Evolutionary conservation across 139 green algal species (phyloP).

Genomic region (Yamagishiella unicocca): DNA sequence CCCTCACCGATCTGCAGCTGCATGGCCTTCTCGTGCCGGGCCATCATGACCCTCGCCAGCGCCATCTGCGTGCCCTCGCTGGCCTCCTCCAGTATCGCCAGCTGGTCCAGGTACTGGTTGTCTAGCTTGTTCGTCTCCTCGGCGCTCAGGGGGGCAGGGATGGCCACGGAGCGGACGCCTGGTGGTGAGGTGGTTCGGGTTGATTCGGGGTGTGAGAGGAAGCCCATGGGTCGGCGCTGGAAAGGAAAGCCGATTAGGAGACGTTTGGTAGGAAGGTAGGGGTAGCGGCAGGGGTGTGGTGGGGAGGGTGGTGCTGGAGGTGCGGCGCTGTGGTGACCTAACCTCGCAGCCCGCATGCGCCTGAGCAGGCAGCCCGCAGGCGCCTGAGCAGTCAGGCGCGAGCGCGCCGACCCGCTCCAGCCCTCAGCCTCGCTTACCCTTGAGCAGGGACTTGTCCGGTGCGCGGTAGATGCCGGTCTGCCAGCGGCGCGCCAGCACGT

Average conservation of each 20-base stretch:
- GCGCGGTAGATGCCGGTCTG: constrained; percentile 56
- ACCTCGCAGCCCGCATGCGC: no score
- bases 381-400: no score
- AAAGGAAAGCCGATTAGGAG: no score
- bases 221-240: no score
- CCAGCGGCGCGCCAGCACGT: constrained; percentile 68
- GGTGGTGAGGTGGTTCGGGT: no score
- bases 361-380: no score
- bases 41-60: constrained; percentile 49
- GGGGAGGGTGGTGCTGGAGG: no score
- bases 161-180: constrained; percentile 46
- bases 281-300: no score
- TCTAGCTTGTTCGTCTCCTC: constrained; percentile 56
- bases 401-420: no score
- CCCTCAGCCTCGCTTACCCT: constrained; percentile 44
- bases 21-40: constrained; percentile 48
- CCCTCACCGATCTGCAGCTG: constrained; percentile 52
- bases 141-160: constrained; percentile 51
- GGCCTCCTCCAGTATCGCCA: constrained; percentile 54
- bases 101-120: constrained; percentile 55
- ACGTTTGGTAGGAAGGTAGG: no score
- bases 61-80: constrained; percentile 42
- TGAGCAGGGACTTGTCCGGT: constrained; percentile 52
- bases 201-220: no score
- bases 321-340: no score